These are phyloP conservation scores for Fusarium algeriense DNA, from an alignment of 2,329 filamentous ascomycete species.

Conservation along the genomic window DNA sequence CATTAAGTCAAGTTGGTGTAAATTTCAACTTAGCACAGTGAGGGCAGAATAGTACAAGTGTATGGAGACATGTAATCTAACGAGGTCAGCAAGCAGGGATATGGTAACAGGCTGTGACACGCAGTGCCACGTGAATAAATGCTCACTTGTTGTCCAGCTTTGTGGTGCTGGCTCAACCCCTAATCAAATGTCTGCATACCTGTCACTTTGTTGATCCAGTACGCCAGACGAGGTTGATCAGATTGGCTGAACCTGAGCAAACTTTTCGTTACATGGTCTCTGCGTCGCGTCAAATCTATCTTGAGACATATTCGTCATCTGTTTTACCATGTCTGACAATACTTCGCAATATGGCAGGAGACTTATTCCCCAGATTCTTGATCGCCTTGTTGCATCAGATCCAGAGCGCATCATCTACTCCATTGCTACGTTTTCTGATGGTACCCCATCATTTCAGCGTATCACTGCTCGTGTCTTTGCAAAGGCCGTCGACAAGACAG, in stretches of 20 bases:
- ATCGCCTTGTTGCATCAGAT: not conserved
- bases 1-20: no score
- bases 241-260: not conserved
- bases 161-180: not conserved
- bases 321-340: not conserved
- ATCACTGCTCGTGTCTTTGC: not conserved
- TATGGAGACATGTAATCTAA: not conserved
- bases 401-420: not conserved
- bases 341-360: not conserved
- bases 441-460: not conserved
- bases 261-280: not conserved
- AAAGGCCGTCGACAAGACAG: not conserved
- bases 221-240: no score
- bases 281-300: no score
- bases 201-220: not conserved
- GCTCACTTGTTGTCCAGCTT: not conserved
- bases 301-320: not conserved
- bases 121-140: not conserved
- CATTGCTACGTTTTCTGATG: not conserved
- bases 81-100: not conserved
- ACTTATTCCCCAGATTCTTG: slow-evolving; percentile 1
- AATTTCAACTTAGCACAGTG: not conserved
- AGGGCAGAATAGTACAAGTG: not conserved
- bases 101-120: not conserved
- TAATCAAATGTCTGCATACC: not conserved